phyloP scores from a whole-genome alignment of 2,329 filamentous ascomycete genomes.

The Aspergillus sp. region DNA sequence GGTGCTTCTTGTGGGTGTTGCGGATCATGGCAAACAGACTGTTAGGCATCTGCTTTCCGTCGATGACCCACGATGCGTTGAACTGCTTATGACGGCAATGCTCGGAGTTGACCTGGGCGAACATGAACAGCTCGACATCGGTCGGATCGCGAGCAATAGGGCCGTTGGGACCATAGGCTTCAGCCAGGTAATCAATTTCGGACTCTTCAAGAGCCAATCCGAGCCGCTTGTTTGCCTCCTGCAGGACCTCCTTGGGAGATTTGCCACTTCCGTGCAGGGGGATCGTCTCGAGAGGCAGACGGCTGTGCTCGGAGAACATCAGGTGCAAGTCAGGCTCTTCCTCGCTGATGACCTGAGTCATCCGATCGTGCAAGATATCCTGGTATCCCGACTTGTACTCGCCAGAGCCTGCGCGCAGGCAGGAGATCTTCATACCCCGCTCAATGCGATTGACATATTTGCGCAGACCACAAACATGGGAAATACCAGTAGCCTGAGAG shows the following conservation, averaged over 20 bases:
- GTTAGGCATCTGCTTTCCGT: slow-evolving; percentile 75
- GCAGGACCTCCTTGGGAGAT: slow-evolving; percentile 70
- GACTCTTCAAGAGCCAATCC: slow-evolving; percentile 84
- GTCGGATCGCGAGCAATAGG: slow-evolving; percentile 65
- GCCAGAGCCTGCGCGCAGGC: slow-evolving; percentile 60
- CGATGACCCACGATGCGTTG: slow-evolving; percentile 95
- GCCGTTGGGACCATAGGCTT: slow-evolving; percentile 69
- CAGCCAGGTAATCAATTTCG: slow-evolving; percentile 93
- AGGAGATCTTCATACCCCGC: slow-evolving; percentile 74
- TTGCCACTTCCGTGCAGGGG: slow-evolving; percentile 67
- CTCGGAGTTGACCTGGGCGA: slow-evolving; percentile 98
- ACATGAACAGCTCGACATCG: slow-evolving; percentile 98
- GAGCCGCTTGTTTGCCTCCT: slow-evolving; percentile 78
- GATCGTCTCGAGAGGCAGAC: slow-evolving; percentile 70
- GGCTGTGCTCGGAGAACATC: slow-evolving; percentile 75
- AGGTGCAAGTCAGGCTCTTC: slow-evolving; percentile 66
- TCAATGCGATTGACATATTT: slow-evolving; percentile 76
- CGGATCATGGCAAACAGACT: slow-evolving; percentile 95
- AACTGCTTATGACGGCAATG: slow-evolving; percentile 90
- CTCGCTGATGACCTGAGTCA: slow-evolving; percentile 81
- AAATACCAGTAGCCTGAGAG: slow-evolving; percentile 91
- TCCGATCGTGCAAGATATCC: slow-evolving; percentile 81
- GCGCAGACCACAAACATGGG: slow-evolving; percentile 83
- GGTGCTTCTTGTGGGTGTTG: slow-evolving; percentile 80
- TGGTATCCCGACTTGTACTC: slow-evolving; percentile 58